Percentiles rank a stretch among this genome's conserved stretches.
These are phyloP conservation scores for Hyaloscypha variabilis DNA, from an alignment of 495 filamentous ascomycete species.

Conservation along the genomic window DNA sequence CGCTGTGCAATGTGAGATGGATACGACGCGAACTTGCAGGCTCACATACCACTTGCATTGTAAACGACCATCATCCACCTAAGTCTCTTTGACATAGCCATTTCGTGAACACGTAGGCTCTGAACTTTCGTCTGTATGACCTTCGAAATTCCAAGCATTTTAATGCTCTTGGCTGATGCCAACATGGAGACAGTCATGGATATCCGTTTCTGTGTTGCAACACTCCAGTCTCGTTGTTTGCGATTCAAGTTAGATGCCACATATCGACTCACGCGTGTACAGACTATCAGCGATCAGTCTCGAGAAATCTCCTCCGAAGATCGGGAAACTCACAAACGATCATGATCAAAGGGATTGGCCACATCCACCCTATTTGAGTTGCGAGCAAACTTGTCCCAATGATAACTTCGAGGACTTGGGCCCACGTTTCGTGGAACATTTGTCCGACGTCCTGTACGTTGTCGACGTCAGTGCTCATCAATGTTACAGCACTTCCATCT, in stretches of 20 bases:
- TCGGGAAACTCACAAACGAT: constrained; percentile 47
- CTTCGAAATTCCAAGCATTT: constrained; percentile 61
- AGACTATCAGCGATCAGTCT: constrained; percentile 30
- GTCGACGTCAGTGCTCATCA: constrained; percentile 56
- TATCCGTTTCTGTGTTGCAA: constrained; percentile 55
- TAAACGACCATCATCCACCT: constrained; percentile 47
- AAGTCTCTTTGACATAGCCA: constrained; percentile 56
- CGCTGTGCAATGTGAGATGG: constrained; percentile 5
- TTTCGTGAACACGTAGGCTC: constrained; percentile 54
- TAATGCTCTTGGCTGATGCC: constrained; percentile 60
- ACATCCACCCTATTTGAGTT: constrained; percentile 57
- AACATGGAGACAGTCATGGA: constrained; percentile 54
- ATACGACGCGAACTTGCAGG: neutral
- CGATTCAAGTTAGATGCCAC: constrained; percentile 49
- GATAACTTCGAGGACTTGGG: constrained; percentile 56
- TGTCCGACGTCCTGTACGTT: constrained; percentile 33
- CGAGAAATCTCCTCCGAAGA: neutral
- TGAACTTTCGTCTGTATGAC: constrained; percentile 46
- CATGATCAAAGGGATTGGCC: constrained; percentile 57
- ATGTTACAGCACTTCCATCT: constrained; percentile 56
- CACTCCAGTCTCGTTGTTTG: constrained; percentile 52
- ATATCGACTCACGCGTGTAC: constrained; percentile 43
- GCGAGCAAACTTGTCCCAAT: constrained; percentile 62
- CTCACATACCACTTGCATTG: constrained; percentile 43
- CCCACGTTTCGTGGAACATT: constrained; percentile 49